Evolutionary conservation across 1,284 basidiomycete genomes (phyloP).

Genomic region (Puccinia brachypodii): DNA sequence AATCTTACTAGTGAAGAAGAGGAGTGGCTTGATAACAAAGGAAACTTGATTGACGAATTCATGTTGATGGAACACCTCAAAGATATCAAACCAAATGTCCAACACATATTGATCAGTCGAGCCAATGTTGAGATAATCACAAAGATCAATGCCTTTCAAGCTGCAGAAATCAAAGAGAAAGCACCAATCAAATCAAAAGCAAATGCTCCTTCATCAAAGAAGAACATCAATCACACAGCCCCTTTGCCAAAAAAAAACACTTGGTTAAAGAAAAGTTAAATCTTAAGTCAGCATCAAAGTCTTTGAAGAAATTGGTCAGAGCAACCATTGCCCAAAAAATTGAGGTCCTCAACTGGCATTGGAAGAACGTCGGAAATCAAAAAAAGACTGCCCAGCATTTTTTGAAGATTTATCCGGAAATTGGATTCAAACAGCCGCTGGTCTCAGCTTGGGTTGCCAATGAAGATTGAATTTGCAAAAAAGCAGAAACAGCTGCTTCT

Average conservation of each 20-base stretch:
- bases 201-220: neutral
- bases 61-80: neutral
- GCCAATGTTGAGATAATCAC: neutral
- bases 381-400: conserved; percentile 3
- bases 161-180: neutral
- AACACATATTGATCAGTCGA: neutral
- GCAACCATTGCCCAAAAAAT: conserved; percentile 31
- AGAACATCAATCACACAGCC: no score
- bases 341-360: conserved; percentile 25
- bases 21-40: neutral
- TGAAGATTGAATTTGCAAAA: neutral
- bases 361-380: neutral
- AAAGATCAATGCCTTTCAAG: neutral
- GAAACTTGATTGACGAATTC: conserved; percentile 2
- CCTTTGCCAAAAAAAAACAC: no score
- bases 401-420: conserved; percentile 12
- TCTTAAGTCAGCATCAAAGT: neutral
- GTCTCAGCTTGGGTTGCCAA: conserved; percentile 31
- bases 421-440: conserved; percentile 21
- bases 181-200: no score
- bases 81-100: neutral
- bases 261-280: neutral
- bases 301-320: neutral
- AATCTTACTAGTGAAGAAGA: neutral
- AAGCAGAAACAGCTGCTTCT: neutral